Conservation (phyloP, 495 filamentous ascomycete species). For the Penicilliopsis zonata region DNA sequence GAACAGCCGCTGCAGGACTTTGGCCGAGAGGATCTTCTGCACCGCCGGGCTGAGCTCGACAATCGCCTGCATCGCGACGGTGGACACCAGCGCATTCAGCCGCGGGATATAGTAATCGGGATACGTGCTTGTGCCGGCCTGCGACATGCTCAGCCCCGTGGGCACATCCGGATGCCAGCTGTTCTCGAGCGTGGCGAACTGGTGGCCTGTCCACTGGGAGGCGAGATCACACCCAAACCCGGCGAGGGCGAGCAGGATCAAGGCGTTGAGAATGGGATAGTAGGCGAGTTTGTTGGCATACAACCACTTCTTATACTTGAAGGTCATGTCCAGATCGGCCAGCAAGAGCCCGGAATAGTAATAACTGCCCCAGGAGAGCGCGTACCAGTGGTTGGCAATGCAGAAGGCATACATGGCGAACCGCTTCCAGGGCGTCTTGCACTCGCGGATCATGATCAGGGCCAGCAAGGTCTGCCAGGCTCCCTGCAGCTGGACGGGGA, state of each 20-base stretch:
- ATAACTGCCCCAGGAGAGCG: constrained; percentile 24
- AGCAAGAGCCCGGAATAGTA: constrained; percentile 26
- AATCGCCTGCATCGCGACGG: constrained; percentile 18
- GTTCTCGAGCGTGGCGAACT: constrained; percentile 17
- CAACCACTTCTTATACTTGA: constrained; percentile 22
- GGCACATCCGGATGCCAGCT: constrained; percentile 21
- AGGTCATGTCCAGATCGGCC: constrained; percentile 28
- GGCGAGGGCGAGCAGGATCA: constrained; percentile 8
- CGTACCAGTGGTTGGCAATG: constrained; percentile 27
- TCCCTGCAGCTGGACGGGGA: constrained; percentile 28
- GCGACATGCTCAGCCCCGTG: constrained; percentile 14
- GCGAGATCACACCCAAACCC: constrained; percentile 17
- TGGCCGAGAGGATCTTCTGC: constrained; percentile 18
- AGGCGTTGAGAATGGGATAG: constrained; percentile 15
- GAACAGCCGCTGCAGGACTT: constrained; percentile 21
- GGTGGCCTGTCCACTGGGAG: constrained; percentile 11
- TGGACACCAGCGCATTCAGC: constrained; percentile 23
- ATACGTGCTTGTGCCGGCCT: constrained; percentile 14
- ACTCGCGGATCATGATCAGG: constrained; percentile 23
- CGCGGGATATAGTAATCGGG: constrained; percentile 27
- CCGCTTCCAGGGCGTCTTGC: constrained; percentile 33
- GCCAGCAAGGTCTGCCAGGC: constrained; percentile 22
- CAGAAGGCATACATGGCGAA: constrained; percentile 25
- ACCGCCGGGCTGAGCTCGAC: constrained; percentile 21
- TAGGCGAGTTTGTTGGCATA: constrained; percentile 9